A percentile compares a stretch with the other conserved stretches of the same genome.
phyloP scores from a whole-genome alignment of 768 basidiomycete species.

The Wakefieldia striispora region DNA sequence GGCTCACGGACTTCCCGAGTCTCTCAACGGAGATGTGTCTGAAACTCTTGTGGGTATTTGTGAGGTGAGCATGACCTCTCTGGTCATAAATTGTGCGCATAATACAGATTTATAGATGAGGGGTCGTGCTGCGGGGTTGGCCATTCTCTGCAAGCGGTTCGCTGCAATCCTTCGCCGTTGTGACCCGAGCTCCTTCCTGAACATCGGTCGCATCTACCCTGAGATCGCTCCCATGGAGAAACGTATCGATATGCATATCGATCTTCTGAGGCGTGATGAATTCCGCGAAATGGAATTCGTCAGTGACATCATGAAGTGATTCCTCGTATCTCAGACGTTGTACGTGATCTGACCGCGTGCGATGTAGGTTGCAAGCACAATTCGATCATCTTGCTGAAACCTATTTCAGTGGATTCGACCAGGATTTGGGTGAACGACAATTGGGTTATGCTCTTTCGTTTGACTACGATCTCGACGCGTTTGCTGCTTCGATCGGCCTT shows the following conservation, averaged over 20 bases:
- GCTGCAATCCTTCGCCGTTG: slow-evolving; percentile 78
- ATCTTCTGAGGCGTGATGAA: slow-evolving; percentile 79
- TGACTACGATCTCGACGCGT: slow-evolving; percentile 92
- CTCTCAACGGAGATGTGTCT: slow-evolving; percentile 77
- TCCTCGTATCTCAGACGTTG: neutral
- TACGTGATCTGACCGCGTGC: neutral
- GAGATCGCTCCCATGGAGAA: slow-evolving; percentile 90
- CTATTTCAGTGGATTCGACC: slow-evolving; percentile 79
- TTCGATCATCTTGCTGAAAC: slow-evolving; percentile 91
- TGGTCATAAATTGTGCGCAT: neutral
- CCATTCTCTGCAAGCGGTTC: slow-evolving; percentile 86
- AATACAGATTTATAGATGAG: slow-evolving; percentile 56
- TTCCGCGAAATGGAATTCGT: slow-evolving; percentile 95
- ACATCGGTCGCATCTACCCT: slow-evolving; percentile 75
- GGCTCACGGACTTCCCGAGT: slow-evolving; percentile 79
- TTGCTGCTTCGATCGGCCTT: slow-evolving; percentile 87
- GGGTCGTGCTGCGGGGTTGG: slow-evolving; percentile 75
- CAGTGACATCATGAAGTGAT: slow-evolving; percentile 81
- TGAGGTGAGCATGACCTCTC: slow-evolving; percentile 53
- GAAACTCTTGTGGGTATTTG: slow-evolving; percentile 92
- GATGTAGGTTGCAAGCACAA: slow-evolving; percentile 81
- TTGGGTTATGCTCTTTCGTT: slow-evolving; percentile 77
- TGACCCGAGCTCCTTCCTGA: slow-evolving; percentile 83
- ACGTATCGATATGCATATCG: slow-evolving; percentile 89
- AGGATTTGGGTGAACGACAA: slow-evolving; percentile 88